Base-by-base conservation (phyloP, 768 basidiomycete species). In the Auricularia cornea region DNA sequence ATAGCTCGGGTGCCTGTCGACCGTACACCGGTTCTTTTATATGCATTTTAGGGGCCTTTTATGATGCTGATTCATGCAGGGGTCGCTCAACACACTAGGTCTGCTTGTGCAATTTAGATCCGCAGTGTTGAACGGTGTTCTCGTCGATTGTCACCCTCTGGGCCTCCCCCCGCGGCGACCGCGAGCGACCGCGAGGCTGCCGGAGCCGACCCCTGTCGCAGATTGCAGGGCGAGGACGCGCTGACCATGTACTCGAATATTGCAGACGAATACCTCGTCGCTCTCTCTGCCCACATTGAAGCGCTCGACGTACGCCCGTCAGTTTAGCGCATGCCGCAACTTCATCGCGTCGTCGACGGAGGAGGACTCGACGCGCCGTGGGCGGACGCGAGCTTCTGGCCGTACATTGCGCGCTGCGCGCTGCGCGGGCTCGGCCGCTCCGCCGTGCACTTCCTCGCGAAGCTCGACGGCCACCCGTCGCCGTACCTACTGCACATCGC, bases 341-440 rank as follows among this genome's bases (percentile, higher is more conserved):
- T 95, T 92, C 74, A 89, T 94, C 59, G 89, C 92, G 69, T 93
- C 94, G 28, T 88, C 88, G 0, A 85, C 85, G 0, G 90, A 94
- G 72, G 92, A 95, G 72, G 92, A 90, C 20, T 89, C 18, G 87
- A 87, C 57, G 72, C 74, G 16, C 89, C 92, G 29, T 94, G 92
- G 92, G 81, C 86, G 68, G 88, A 91, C 64, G 88, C 89, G 60
- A 80, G 78, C 0, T 94, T 93, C 69, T 94, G 92, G 92, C 83
- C 86, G 8, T 94, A 91, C 29, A 30, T 31, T 8, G 60, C 26
- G 66, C 94, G 93, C 68, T 84, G 90, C 16, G 87, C 88, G 16
- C 76, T 98, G 11, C 87, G 97, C 31, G 94, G 94, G 3, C 82
- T 96, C 63, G 84, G 87, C n/a, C 87, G 88, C 70, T 87, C 92